A percentile compares a stretch with the other conserved stretches of the same genome.
Conservation (phyloP, 2,329 filamentous ascomycete species). For the Nothomitra cinnamomea region DNA sequence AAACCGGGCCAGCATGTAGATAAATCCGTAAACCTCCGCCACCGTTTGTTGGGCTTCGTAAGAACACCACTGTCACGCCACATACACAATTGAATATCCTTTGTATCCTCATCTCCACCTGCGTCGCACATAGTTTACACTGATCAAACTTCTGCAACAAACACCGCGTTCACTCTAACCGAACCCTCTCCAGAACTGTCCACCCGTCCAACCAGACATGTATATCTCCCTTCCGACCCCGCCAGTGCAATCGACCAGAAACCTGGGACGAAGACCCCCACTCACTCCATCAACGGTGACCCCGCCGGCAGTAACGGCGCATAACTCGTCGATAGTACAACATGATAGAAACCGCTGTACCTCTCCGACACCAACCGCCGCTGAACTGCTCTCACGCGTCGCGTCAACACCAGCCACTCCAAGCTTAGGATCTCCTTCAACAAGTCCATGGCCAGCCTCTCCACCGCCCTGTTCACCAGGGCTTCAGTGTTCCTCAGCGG, state of each 20-base stretch:
- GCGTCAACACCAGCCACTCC: neutral
- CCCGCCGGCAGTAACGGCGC: slow-evolving; percentile 1
- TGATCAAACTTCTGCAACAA: neutral
- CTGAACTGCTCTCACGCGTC: neutral
- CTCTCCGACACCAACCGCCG: neutral
- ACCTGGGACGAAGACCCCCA: neutral
- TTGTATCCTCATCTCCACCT: neutral
- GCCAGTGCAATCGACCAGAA: neutral
- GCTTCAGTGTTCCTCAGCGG: neutral
- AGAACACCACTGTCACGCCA: neutral
- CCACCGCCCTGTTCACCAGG: neutral
- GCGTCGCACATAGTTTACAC: neutral
- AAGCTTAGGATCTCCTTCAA: neutral
- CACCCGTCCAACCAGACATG: neutral
- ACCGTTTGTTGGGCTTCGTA: neutral
- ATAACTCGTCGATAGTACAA: slow-evolving; percentile 1
- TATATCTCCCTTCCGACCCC: slow-evolving; percentile 3
- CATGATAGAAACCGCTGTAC: neutral
- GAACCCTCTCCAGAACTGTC: no score
- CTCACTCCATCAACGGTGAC: slow-evolving; percentile 4
- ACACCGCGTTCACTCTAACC: neutral
- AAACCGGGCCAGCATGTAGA: neutral
- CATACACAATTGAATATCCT: neutral
- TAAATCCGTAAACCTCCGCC: slow-evolving; percentile 2
- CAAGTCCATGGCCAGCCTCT: neutral